phyloP scores from a whole-genome alignment of 805 yeast genomes.

The Wickerhamomyces tratensis region DNA sequence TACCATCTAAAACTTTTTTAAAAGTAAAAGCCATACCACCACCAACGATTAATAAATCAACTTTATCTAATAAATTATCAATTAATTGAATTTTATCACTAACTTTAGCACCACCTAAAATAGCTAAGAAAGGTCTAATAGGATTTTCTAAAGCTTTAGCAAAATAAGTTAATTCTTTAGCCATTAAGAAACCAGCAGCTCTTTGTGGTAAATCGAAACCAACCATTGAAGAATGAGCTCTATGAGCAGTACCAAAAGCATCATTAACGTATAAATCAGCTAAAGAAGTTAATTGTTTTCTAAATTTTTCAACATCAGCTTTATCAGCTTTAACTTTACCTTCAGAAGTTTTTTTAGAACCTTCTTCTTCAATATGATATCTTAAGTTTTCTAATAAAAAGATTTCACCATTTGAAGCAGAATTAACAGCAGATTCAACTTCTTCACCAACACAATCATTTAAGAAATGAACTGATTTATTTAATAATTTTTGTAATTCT shows the following conservation, averaged over 20 bases:
- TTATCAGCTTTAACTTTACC: slow-evolving; percentile 88
- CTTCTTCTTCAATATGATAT: slow-evolving; percentile 97
- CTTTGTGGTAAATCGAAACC: slow-evolving; percentile 92
- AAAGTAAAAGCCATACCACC: slow-evolving; percentile 99
- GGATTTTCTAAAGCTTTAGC: slow-evolving; percentile 99
- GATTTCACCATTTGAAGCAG: slow-evolving; percentile 70
- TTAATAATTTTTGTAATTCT: slow-evolving; percentile 76
- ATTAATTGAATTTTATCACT: slow-evolving; percentile 98
- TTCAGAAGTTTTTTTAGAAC: slow-evolving; percentile 86
- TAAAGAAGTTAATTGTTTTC: slow-evolving; percentile 79
- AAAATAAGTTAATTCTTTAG: slow-evolving; percentile 94
- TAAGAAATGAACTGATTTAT: slow-evolving; percentile 69
- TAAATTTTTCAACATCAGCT: slow-evolving; percentile 78
- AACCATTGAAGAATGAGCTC: slow-evolving; percentile 99
- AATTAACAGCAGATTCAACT: slow-evolving; percentile 71
- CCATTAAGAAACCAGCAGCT: slow-evolving; percentile 98
- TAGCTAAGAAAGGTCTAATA: slow-evolving; percentile 95
- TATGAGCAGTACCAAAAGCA: slow-evolving; percentile 99
- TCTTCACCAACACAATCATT: slow-evolving; percentile 88
- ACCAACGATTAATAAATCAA: slow-evolving; percentile 87
- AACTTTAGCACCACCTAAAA: slow-evolving; percentile 99
- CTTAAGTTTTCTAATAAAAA: slow-evolving; percentile 94
- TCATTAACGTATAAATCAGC: slow-evolving; percentile 98
- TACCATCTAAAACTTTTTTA: slow-evolving; percentile 82
- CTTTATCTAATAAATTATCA: slow-evolving; percentile 95